A percentile compares a stretch with the other conserved stretches of the same genome.
phyloP scores from a whole-genome alignment of 805 yeast genomes.

The Babjeviella inositovora region DNA sequence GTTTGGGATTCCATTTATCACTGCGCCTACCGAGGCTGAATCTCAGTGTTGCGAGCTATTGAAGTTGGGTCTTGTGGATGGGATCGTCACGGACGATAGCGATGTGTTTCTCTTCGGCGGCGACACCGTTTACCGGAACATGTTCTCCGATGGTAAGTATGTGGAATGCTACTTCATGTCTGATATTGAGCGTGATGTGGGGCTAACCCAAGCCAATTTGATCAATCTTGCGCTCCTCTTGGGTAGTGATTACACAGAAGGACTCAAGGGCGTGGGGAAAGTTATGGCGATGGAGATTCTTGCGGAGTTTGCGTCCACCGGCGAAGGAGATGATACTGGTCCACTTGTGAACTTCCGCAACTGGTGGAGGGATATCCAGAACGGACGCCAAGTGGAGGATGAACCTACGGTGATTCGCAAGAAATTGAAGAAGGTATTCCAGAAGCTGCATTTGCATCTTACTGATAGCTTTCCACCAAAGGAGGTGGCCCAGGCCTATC shows the following conservation, averaged over 20 bases:
- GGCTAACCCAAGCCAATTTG: constrained; percentile 44
- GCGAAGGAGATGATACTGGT: constrained; percentile 3
- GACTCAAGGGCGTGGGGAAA: constrained; percentile 87
- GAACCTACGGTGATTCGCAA: constrained; percentile 32
- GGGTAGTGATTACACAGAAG: constrained; percentile 94
- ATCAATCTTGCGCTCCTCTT: constrained; percentile 71
- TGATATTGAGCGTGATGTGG: constrained; percentile 46
- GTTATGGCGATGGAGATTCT: constrained; percentile 81
- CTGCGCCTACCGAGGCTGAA: constrained; percentile 99
- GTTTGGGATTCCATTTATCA: constrained; percentile 88
- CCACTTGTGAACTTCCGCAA: constrained; percentile 17
- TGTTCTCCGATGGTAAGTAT: constrained; percentile 86
- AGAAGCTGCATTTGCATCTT: constrained; percentile 36
- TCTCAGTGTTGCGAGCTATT: constrained; percentile 88
- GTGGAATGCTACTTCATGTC: constrained; percentile 67
- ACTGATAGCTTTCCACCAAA: constrained; percentile 56
- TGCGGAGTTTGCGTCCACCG: constrained; percentile 56
- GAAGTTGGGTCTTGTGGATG: constrained; percentile 68
- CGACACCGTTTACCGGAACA: constrained; percentile 65
- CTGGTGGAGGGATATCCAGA: constrained; percentile 43
- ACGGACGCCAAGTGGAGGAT: constrained; percentile 17
- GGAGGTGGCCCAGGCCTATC: constrained; percentile 58
- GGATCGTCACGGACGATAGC: constrained; percentile 92
- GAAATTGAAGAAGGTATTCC: constrained; percentile 39
- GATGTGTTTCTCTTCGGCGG: constrained; percentile 95